Evolutionary conservation across 768 basidiomycete genomes (phyloP).

Genomic region (Boletus tomentosulus): DNA sequence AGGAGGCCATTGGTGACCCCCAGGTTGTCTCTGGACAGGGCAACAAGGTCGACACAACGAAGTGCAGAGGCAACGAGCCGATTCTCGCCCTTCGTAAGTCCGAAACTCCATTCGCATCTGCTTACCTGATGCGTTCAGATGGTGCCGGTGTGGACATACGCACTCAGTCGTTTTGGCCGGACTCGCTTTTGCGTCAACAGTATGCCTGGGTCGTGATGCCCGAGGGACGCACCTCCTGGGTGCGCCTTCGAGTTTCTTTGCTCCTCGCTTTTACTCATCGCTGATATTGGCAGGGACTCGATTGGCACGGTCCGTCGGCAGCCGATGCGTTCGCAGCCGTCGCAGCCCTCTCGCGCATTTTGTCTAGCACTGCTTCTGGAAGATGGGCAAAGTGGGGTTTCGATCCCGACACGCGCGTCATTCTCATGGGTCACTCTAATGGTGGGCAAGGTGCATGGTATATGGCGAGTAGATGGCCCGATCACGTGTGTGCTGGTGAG

Average conservation of each 20-base stretch:
- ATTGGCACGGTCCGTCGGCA: slow-evolving; percentile 88
- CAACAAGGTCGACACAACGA: not conserved
- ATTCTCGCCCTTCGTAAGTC: slow-evolving; percentile 63
- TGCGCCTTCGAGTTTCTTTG: slow-evolving; percentile 25
- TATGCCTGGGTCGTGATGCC: slow-evolving; percentile 78
- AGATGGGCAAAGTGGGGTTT: slow-evolving; percentile 43
- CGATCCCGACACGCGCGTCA: slow-evolving; percentile 37
- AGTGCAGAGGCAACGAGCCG: slow-evolving; percentile 36
- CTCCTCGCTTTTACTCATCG: not conserved
- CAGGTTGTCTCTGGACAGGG: not conserved
- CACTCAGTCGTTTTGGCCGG: slow-evolving; percentile 51
- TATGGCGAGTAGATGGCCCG: slow-evolving; percentile 70
- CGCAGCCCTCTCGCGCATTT: slow-evolving; percentile 49
- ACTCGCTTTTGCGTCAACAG: slow-evolving; percentile 54
- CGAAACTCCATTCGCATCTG: not conserved
- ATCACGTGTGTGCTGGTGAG: slow-evolving; percentile 61
- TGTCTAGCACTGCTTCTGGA: slow-evolving; percentile 28
- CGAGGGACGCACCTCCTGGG: slow-evolving; percentile 83
- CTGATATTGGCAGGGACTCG: slow-evolving; percentile 59
- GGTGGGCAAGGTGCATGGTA: slow-evolving; percentile 92
- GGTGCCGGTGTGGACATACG: slow-evolving; percentile 83
- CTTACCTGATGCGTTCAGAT: slow-evolving; percentile 36
- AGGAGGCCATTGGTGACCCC: slow-evolving; percentile 23
- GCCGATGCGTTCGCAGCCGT: slow-evolving; percentile 64
- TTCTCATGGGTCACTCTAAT: slow-evolving; percentile 90